These are phyloP conservation scores for Pseudonectria foliicola DNA, from an alignment of 2,329 filamentous ascomycete species.

Conservation along the genomic window DNA sequence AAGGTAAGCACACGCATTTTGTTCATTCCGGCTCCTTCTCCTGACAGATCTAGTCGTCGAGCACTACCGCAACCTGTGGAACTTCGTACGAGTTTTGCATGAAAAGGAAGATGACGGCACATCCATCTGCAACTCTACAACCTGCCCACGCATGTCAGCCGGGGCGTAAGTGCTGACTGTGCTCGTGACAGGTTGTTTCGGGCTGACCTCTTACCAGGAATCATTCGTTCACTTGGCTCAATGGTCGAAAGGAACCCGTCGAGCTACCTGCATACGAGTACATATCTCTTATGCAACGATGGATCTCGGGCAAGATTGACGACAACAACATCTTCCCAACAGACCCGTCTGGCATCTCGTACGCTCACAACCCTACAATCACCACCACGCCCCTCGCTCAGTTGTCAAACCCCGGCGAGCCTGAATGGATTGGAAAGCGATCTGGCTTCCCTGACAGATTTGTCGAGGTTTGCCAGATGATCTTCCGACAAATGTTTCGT, in stretches of 20 bases:
- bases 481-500: constrained; percentile 97
- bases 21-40: background rate
- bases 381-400: constrained; percentile 45
- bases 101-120: constrained; percentile 73
- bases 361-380: constrained; percentile 54
- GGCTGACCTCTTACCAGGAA: constrained; percentile 44
- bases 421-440: constrained; percentile 80
- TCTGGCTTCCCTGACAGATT: constrained; percentile 91
- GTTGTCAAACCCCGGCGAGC: constrained; percentile 53
- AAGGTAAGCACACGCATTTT: constrained; percentile 48
- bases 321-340: constrained; percentile 87
- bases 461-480: constrained; percentile 81
- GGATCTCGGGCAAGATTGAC: constrained; percentile 94
- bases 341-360: constrained; percentile 64
- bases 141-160: constrained; percentile 90
- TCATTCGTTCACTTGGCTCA: constrained; percentile 94
- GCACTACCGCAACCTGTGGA: constrained; percentile 83
- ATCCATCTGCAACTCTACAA: constrained; percentile 75
- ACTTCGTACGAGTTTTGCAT: constrained; percentile 82
- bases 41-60: constrained; percentile 62
- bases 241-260: constrained; percentile 77
- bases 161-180: constrained; percentile 61
- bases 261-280: constrained; percentile 91
- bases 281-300: constrained; percentile 91
- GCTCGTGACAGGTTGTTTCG: background rate